Percentiles rank a stretch among this genome's conserved stretches.
These are phyloP conservation scores for Pichia thaimueangensis DNA, from an alignment of 805 yeast species.

Conservation along the genomic window DNA sequence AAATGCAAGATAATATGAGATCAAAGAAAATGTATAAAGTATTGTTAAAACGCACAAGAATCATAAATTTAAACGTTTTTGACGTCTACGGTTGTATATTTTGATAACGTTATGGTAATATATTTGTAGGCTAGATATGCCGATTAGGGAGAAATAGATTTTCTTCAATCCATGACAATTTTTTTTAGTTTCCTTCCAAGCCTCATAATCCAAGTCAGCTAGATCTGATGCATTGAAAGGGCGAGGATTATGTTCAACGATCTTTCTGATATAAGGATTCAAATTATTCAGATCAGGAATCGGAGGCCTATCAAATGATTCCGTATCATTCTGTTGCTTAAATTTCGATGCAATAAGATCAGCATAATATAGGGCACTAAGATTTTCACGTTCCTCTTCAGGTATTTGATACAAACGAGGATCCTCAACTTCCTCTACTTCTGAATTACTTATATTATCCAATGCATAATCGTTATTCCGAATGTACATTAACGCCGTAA, in stretches of 20 bases:
- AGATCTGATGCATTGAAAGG: conserved; percentile 36
- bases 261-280: conserved; percentile 20
- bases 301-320: conserved; percentile 21
- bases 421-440: background rate
- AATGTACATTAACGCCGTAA: conserved; percentile 13
- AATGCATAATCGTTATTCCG: conserved; percentile 10
- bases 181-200: conserved; percentile 33
- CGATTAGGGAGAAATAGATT: conserved; percentile 52
- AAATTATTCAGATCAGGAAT: conserved; percentile 21
- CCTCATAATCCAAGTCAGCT: conserved; percentile 39
- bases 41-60: background rate
- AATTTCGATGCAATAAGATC: conserved; percentile 1
- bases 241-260: conserved; percentile 28
- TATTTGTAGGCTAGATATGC: conserved; percentile 42
- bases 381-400: background rate
- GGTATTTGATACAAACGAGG: background rate
- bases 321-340: conserved; percentile 9
- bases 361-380: background rate
- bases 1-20: too few species aligned
- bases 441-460: background rate
- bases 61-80: conserved; percentile 13
- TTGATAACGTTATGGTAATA: conserved; percentile 45
- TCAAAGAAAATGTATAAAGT: background rate
- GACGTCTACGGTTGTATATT: conserved; percentile 27
- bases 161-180: conserved; percentile 23